A percentile compares a stretch with the other conserved stretches of the same genome.
Conservation (phyloP, 805 yeast species). For the Candida coquimbonensis region DNA sequence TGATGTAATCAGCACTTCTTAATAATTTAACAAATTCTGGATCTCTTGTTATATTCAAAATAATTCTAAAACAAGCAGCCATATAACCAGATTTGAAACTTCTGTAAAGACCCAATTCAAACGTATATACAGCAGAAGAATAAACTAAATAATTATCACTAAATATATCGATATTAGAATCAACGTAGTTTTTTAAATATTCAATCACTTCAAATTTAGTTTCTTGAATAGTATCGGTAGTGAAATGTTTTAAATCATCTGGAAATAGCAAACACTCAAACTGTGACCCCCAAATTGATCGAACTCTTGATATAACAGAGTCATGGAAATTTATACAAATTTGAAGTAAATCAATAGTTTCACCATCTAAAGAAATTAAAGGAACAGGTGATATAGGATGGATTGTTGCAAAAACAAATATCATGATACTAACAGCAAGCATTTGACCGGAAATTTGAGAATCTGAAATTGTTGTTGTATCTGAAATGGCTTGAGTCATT, state of each 20-base stretch:
- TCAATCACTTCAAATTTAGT: slow-evolving; percentile 11
- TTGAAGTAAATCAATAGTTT: slow-evolving; percentile 11
- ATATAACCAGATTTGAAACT: slow-evolving; percentile 15
- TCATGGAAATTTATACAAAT: slow-evolving; percentile 10
- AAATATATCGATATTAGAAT: background rate
- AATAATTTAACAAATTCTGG: slow-evolving; percentile 8
- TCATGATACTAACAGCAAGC: slow-evolving; percentile 13
- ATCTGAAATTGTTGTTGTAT: background rate
- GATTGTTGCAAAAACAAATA: slow-evolving; percentile 15
- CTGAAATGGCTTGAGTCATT: slow-evolving; percentile 1
- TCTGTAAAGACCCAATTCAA: slow-evolving; percentile 15
- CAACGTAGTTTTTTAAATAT: slow-evolving; percentile 12
- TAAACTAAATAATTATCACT: slow-evolving; percentile 6
- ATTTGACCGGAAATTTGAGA: slow-evolving; percentile 11
- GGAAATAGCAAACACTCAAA: too few species aligned
- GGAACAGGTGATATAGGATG: slow-evolving; percentile 16
- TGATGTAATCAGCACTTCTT: slow-evolving; percentile 12
- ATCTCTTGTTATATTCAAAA: slow-evolving; percentile 7
- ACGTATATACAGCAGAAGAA: slow-evolving; percentile 6
- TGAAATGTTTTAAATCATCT: slow-evolving; percentile 3
- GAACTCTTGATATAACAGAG: slow-evolving; percentile 3
- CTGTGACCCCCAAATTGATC: slow-evolving; percentile 1
- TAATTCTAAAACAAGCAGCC: slow-evolving; percentile 13
- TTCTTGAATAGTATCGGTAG: slow-evolving; percentile 1
- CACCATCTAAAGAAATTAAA: slow-evolving; percentile 5